Evolutionary conservation across 1,284 basidiomycete species (phyloP), one percentile per base, ranked within the genome.

Genomic region (Heimioporus retisporus): DNA sequence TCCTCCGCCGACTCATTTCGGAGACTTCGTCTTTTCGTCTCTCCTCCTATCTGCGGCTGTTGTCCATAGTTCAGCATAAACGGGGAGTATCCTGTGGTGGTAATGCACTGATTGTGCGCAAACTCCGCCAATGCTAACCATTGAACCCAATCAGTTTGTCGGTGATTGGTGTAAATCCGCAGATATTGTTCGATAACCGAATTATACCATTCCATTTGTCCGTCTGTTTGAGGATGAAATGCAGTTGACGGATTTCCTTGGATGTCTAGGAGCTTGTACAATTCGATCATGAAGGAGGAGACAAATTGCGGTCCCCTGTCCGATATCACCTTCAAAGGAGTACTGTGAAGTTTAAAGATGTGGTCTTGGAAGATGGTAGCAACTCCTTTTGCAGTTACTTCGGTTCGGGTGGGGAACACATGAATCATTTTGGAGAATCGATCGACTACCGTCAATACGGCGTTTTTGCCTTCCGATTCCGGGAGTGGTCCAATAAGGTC

Each of bases 261-360:
- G 2, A 65, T 65, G 1, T 21, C 0, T 2, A 61, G 11, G 0
- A 57, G 3, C 23, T 61, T 59, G 43, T 70, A 72, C 0, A 82
- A 68, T 25, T 74, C 76, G 18, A 63, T 43, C 60, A 76, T 80
- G 31, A 83, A 78, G n/a, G 72, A 63, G 13, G 48, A 50, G 7
- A 50, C 48, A 21, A 50, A 50, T 50, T 50, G 48, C 28, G 59
- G 74, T 11, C 43, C 43, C 43, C 18, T 10, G 18, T 44, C 43
- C 18, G 43, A 44, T 10, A 44, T 44, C 11, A 44, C 43, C 43
- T 44, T 44, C 18, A 11, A 11, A 18, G 43, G 43, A 18, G 18
- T 44, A 11, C 43, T 18, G 18, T 44, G 43, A 44, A 44, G 43
- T 44, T 44, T 44, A 18, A 44, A 44, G 18, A 44, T 44, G 10